phyloP scores from a whole-genome alignment of 1,284 basidiomycete species.

The Ustilago crameri region DNA sequence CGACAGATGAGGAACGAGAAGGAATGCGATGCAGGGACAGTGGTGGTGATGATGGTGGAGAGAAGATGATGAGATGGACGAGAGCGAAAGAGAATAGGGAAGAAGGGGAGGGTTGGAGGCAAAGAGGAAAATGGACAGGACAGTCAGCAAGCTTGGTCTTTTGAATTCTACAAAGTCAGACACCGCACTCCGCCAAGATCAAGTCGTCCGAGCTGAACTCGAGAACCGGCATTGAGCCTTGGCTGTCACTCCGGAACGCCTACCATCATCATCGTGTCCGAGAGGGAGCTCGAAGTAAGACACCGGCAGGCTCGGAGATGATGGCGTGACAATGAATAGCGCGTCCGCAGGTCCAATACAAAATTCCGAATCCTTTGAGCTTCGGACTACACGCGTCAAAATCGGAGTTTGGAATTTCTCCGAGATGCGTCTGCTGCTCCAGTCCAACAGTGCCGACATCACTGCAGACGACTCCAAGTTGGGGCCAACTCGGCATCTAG shows the following conservation, averaged over 20 bases:
- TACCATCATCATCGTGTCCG: not conserved
- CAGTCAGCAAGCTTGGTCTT: slow-evolving; percentile 4
- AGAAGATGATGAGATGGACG: not conserved
- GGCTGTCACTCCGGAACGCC: no score
- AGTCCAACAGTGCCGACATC: slow-evolving; percentile 11
- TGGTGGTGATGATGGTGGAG: slow-evolving; percentile 6
- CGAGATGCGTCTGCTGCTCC: slow-evolving; percentile 22
- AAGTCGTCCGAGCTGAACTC: no score
- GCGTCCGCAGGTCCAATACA: slow-evolving; percentile 3
- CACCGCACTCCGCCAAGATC: no score
- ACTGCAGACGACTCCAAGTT: no score
- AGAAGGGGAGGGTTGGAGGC: not conserved
- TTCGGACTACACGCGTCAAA: slow-evolving; percentile 8
- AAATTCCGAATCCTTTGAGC: slow-evolving; percentile 10
- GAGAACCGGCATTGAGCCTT: no score
- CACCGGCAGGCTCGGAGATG: slow-evolving; percentile 16
- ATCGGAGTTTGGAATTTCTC: slow-evolving; percentile 30
- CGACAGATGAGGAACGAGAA: not conserved
- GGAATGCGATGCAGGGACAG: no score
- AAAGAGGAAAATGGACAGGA: slow-evolving; percentile 1
- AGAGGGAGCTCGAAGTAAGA: not conserved
- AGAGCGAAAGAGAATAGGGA: not conserved
- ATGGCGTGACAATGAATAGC: slow-evolving; percentile 6
- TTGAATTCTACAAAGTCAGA: not conserved
- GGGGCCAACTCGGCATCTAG: no score